Base-by-base conservation (phyloP, 495 filamentous ascomycete species). In the Penicillium cinerascens region DNA sequence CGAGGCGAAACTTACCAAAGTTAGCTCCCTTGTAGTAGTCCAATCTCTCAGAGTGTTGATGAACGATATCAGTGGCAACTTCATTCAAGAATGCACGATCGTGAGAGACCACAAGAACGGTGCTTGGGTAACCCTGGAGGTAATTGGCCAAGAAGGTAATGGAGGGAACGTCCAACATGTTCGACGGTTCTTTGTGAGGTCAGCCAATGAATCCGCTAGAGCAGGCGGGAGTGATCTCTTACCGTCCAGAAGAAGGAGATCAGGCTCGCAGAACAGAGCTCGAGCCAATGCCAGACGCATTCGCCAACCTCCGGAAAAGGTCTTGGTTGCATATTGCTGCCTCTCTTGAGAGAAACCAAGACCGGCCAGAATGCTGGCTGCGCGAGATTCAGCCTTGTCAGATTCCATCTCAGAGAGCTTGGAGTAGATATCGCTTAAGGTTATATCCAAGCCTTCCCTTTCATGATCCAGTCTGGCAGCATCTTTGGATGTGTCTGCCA, bases 101-200 rank as follows among this genome's bases (percentile, higher is more conserved):
- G 85, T 99, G 93, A 72, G 90, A 95, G 52, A 99, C 93, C 46
- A 99, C 95, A 8, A 99, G 81, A 18, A 99, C 82, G 7, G 93
- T 97, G 66, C 90, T 95, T 3, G 92, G 91, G 66, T 99, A 99
- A 41, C 78, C 76, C 65, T 96, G 90, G 6, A 99, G 87, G 61
- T 99, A 99, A 63, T 89, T 96, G 13, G 93, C 88, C 64, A 99
- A 80, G 84, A 97, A 99, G 45, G 93, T 96, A 59, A 97, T 97
- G n/a, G 95, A 97, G 6, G 93, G 95, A 54, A 97, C 93, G 71
- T 99, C 93, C 90, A 99, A 92, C 93, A 99, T 99, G 85, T 99
- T 99, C 44, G 95, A 97, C 66, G 93, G 93, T 83, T 98, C 92
- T 82, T 41, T 41, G 25, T 27, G 17, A 37, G 17, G 44, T 77